Conservation (phyloP, 352 stramenopile species). For the Globisporangium okanoganense region DNA sequence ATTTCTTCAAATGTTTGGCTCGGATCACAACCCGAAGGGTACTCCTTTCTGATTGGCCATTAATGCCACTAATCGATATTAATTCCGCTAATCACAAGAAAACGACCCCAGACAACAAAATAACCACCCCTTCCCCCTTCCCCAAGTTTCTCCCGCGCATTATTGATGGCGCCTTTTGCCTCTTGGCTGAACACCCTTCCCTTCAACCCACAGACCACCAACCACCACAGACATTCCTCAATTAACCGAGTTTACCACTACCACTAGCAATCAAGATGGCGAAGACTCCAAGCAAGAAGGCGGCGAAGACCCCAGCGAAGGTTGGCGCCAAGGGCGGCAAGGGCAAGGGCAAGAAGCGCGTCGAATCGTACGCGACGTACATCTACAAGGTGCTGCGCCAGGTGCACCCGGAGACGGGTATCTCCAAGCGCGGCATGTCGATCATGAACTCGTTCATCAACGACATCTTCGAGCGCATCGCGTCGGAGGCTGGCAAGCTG, state of each 20-base stretch:
- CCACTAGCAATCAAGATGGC: slow-evolving; percentile 66
- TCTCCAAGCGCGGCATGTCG: slow-evolving; percentile 97
- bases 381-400: slow-evolving; percentile 94
- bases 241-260: slow-evolving; percentile 24
- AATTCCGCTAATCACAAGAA: no score
- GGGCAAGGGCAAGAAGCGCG: slow-evolving; percentile 85
- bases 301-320: slow-evolving; percentile 79
- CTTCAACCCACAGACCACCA: no score
- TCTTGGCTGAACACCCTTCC: no score
- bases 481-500: slow-evolving; percentile 94
- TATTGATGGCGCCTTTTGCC: no score
- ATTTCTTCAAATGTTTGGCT: no score
- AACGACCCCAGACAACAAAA: no score
- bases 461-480: slow-evolving; percentile 98
- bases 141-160: no score
- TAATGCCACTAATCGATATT: no score
- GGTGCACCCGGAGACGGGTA: slow-evolving; percentile 96
- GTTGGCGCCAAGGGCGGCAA: slow-evolving; percentile 61
- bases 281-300: slow-evolving; percentile 96
- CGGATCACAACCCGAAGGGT: no score
- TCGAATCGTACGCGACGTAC: slow-evolving; percentile 89
- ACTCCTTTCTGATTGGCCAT: no score
- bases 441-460: slow-evolving; percentile 99
- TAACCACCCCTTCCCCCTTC: no score
- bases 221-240: slow-evolving; percentile 34